Evolutionary conservation across 495 filamentous ascomycete genomes (phyloP).

Genomic region (Xylaria bambusicola): DNA sequence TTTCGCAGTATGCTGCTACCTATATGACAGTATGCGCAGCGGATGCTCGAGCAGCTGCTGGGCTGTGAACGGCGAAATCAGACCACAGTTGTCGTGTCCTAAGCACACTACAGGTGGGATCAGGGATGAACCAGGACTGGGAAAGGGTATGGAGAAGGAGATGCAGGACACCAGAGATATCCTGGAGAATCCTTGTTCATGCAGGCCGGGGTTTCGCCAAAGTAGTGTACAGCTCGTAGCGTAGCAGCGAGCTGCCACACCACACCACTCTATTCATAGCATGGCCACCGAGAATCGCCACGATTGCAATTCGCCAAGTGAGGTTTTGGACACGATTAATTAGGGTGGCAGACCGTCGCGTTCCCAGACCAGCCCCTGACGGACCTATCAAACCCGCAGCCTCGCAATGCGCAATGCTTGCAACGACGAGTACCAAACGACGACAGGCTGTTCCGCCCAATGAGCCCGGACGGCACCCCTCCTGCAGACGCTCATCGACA

Average conservation of each 20-base stretch:
- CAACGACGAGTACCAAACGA: neutral
- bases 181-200: constrained; percentile 13
- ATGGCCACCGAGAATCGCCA: neutral
- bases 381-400: constrained; percentile 10
- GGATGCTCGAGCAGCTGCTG: no score
- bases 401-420: constrained; percentile 4
- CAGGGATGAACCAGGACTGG: neutral
- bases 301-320: constrained; percentile 4
- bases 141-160: neutral
- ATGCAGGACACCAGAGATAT: neutral
- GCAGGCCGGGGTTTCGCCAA: constrained; percentile 1
- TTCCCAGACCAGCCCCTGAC: constrained; percentile 3
- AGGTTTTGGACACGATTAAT: neutral
- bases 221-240: neutral
- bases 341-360: neutral
- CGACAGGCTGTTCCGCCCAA: neutral
- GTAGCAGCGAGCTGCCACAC: no score
- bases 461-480: neutral
- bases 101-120: neutral
- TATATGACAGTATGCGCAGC: no score
- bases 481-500: constrained; percentile 5
- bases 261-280: neutral
- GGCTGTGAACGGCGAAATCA: constrained; percentile 5
- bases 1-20: no score
- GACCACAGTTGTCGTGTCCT: constrained; percentile 12